Evolutionary conservation across 2,329 filamentous ascomycete genomes (phyloP), one percentile per base, ranked within the genome.

Genomic region (Aspergillus proliferans): DNA sequence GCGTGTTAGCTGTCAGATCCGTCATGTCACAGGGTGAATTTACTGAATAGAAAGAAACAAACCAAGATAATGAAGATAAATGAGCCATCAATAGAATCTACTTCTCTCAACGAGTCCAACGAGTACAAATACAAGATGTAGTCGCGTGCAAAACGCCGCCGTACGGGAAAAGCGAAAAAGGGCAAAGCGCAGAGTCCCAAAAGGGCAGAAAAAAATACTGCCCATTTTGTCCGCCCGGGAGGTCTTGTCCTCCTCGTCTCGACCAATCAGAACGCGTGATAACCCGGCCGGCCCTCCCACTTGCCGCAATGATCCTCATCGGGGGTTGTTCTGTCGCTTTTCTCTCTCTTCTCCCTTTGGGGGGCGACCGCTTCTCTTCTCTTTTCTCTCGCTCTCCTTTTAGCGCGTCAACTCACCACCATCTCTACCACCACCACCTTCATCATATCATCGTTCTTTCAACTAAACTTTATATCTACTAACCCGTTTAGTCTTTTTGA

Each of bases 211-310:
- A 43, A 44, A 44, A 24, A 43, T n/a, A 14, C 24, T 15, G 30
- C 43, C 18, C 46, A 53, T 53, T 52, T 49, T 58, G 58, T 59
- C 57, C 56, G 57, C 60, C 56, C 60, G 55, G 58, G 47, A 48
- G 33, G 47, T 54, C 50, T 52, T 58, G 49, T 62, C 58, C 65
- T 66, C 67, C 67, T 69, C 64, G 57, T 64, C 60, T 66, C 57
- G 54, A 36, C 67, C 67, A 70, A 70, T 70, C 61, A 70, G 18
- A 43, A 33, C 28, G 48, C 52, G 45, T 48, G 42, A 47, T 55
- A 50, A 54, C 53, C 53, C 60, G 60, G 63, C 60, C 62, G 61
- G 38, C 15, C 38, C 38, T 40, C 38, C 58, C 58, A 56, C 57
- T 58, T 58, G 57, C 56, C 58, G 55, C 58, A 60, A 56, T 59